Conservation (phyloP, 805 yeast genomes). For the Wickerhamomyces silvicola region DNA sequence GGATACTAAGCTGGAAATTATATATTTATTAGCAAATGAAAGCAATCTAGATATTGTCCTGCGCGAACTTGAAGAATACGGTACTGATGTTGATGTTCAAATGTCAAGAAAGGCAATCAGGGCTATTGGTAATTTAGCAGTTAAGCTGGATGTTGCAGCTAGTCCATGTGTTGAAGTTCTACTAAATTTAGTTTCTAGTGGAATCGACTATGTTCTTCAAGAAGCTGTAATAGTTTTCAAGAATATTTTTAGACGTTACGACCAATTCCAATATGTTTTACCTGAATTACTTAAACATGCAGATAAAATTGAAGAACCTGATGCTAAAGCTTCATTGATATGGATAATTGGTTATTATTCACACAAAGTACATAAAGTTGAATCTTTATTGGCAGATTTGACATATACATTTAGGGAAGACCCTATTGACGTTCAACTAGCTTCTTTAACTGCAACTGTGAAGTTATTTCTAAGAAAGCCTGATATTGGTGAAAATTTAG, state of each 20-base stretch:
- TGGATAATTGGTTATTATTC: conserved; percentile 83
- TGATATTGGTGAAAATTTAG: conserved; percentile 43
- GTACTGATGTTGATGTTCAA: conserved; percentile 77
- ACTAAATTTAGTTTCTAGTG: conserved; percentile 52
- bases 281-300: conserved; percentile 34
- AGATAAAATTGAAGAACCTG: conserved; percentile 64
- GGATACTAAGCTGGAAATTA: conserved; percentile 84
- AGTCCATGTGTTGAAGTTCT: conserved; percentile 58
- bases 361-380: conserved; percentile 36
- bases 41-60: conserved; percentile 55
- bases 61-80: conserved; percentile 76
- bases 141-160: conserved; percentile 61
- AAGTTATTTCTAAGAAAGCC: conserved; percentile 61
- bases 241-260: conserved; percentile 72
- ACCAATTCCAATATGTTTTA: conserved; percentile 43
- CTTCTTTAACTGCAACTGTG: conserved; percentile 66
- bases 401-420: conserved; percentile 51
- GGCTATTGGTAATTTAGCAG: conserved; percentile 85
- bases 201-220: conserved; percentile 69
- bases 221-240: conserved; percentile 73
- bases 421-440: conserved; percentile 64
- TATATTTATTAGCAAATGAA: conserved; percentile 69
- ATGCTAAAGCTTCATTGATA: conserved; percentile 67
- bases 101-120: conserved; percentile 85
- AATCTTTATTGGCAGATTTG: conserved; percentile 35